Evolutionary conservation across 169 alveolate genomes (phyloP), one percentile per base, ranked within the genome.

Genomic region (Cryptosporidium viatorum): DNA sequence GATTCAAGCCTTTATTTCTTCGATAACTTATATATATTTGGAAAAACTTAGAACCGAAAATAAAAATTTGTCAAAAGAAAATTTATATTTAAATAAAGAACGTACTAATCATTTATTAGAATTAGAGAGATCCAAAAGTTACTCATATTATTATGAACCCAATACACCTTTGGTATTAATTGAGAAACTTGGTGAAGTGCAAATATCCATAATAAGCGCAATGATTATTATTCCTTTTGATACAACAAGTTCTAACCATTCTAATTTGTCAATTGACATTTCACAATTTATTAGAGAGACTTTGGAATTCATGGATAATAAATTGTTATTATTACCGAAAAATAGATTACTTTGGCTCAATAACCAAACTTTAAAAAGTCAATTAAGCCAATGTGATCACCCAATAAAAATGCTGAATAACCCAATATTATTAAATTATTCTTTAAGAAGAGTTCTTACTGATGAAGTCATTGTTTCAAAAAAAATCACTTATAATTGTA

Each of bases 331-430:
- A 50, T 10, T 71, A 16, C 70, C 85, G 3, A 71, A 71, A 31
- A 45, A 45, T 52, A 71, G 85, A 71, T 33, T 45, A 16, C 62
- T 71, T 31, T 71, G 85, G 85, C 48, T 51, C 9, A 51, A 52
- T 8, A 26, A 71, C 50, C 70, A 23, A 23, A 12, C 31, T n/a
- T 33, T 71, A 26, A 71, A 52, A 50, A 16, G 12, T 26, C 41
- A 0, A 21, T 71, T 71, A 51, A 51, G 45, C 18, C 10, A 26
- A 16, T 39, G 0, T 70, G 26, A 5, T 43, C 52, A 51, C 21
- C 52, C 37, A 52, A 26, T 43, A 1, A 29, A 43, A 18, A 71
- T 55, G 1, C 26, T 71, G 70, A 71, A 51, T 10, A 43, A 71
- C 16, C 85, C 85, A 51, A 48, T 71, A 29, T 14, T 37, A n/a